Evolutionary conservation across 1,284 basidiomycete genomes (phyloP).

Genomic region (Hymenochaete sp.): DNA sequence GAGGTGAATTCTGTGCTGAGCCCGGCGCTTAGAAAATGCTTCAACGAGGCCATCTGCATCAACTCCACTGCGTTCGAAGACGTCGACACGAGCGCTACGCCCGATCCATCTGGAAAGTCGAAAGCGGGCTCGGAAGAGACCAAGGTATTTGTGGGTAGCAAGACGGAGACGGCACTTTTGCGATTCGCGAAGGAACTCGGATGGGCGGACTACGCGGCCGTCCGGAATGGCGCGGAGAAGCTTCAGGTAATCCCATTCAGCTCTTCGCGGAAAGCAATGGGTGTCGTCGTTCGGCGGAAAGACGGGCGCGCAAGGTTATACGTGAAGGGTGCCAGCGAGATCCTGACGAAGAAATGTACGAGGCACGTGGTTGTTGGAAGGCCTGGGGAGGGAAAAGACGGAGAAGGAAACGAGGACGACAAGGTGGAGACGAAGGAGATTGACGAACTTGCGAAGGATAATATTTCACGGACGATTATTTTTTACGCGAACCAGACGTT

Average conservation of each 20-base stretch:
- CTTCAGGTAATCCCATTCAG: constrained; percentile 94
- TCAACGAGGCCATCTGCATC: constrained; percentile 84
- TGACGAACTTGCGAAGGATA: constrained; percentile 58
- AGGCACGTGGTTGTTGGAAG: constrained; percentile 62
- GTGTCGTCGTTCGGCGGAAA: constrained; percentile 67
- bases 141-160: constrained; percentile 79
- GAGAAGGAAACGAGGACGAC: constrained; percentile 25
- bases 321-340: constrained; percentile 92
- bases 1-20: constrained; percentile 61
- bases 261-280: constrained; percentile 94
- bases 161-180: constrained; percentile 93
- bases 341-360: constrained; percentile 71
- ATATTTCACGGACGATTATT: constrained; percentile 86
- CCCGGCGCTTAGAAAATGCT: constrained; percentile 53
- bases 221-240: constrained; percentile 59
- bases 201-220: constrained; percentile 72
- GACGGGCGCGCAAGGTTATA: constrained; percentile 65
- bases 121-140: too few species aligned
- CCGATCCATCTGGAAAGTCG: too few species aligned
- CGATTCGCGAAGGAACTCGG: constrained; percentile 81
- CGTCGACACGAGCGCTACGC: constrained; percentile 54
- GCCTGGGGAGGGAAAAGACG: constrained; percentile 25
- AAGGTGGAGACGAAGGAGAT: constrained; percentile 53
- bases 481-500: constrained; percentile 96
- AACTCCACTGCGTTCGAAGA: constrained; percentile 98